Evolutionary conservation across 1,139 yeast genomes (phyloP).

Genomic region (Suhomyces coccinellae): DNA sequence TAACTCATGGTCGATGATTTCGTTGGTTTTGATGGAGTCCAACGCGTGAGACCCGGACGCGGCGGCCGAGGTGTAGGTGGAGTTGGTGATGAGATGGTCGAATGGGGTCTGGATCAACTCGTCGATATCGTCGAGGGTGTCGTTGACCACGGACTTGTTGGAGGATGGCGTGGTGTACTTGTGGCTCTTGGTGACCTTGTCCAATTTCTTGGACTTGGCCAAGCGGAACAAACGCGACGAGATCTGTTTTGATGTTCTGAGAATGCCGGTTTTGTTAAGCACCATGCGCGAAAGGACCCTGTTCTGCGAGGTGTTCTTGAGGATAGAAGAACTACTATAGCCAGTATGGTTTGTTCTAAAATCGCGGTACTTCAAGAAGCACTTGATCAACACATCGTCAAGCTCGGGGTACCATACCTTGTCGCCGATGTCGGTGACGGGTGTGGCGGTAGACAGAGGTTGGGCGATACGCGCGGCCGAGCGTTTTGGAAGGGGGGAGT

Average conservation of each 20-base stretch:
- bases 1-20: slow-evolving; percentile 19
- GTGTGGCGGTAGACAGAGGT: slow-evolving; percentile 3
- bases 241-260: slow-evolving; percentile 43
- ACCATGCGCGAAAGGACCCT: slow-evolving; percentile 46
- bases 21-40: slow-evolving; percentile 19
- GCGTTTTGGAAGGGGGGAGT: slow-evolving; percentile 32
- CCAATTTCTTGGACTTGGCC: slow-evolving; percentile 21
- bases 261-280: slow-evolving; percentile 37
- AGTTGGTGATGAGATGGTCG: slow-evolving; percentile 11
- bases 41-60: slow-evolving; percentile 3
- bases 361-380: slow-evolving; percentile 38
- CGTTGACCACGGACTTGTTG: slow-evolving; percentile 7
- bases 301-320: slow-evolving; percentile 41
- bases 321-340: slow-evolving; percentile 23
- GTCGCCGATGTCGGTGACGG: slow-evolving; percentile 9
- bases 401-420: slow-evolving; percentile 43
- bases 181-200: slow-evolving; percentile 16
- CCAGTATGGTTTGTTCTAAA: slow-evolving; percentile 32
- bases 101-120: slow-evolving; percentile 19
- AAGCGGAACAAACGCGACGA: slow-evolving; percentile 30
- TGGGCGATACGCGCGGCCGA: neutral
- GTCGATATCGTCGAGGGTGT: slow-evolving; percentile 14
- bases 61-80: slow-evolving; percentile 3
- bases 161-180: slow-evolving; percentile 11
- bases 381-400: slow-evolving; percentile 38